phyloP scores from a whole-genome alignment of 192 early-diverging fungal species.

The Umbelopsis vinacea region DNA sequence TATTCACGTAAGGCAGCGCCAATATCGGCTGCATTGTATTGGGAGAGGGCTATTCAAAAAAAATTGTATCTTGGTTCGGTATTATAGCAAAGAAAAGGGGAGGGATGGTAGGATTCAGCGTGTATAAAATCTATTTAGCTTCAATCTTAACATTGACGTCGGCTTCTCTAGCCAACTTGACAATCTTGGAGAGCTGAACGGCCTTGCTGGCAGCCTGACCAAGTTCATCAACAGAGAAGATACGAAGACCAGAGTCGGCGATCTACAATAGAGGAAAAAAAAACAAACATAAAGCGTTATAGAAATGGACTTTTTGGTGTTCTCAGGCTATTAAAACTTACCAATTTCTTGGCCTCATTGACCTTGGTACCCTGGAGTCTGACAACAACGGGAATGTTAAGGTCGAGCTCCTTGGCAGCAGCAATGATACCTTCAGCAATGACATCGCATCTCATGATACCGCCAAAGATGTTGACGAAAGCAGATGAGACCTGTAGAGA shows the following conservation, averaged over 20 bases:
- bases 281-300: no score
- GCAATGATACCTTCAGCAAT: slow-evolving; percentile 98
- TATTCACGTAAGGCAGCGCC: no score
- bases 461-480: slow-evolving; percentile 99
- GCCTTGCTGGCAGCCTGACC: slow-evolving; percentile 93
- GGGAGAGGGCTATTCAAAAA: neutral
- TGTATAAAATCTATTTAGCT: slow-evolving; percentile 21
- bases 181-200: slow-evolving; percentile 84
- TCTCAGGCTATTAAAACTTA: slow-evolving; percentile 30
- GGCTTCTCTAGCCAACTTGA: slow-evolving; percentile 75
- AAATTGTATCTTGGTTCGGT: slow-evolving; percentile 2
- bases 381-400: slow-evolving; percentile 95
- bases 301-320: neutral
- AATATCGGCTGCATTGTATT: no score
- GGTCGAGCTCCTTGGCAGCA: slow-evolving; percentile 88
- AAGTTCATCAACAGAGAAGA: slow-evolving; percentile 93
- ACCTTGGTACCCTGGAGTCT: slow-evolving; percentile 87
- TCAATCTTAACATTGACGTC: slow-evolving; percentile 77
- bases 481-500: slow-evolving; percentile 77
- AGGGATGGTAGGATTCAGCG: neutral
- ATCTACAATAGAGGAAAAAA: slow-evolving; percentile 53
- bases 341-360: slow-evolving; percentile 40
- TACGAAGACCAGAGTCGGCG: slow-evolving; percentile 87
- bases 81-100: neutral
- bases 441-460: slow-evolving; percentile 99